These are phyloP conservation scores for Paracamarosporium sp. DNA, from an alignment of 2,329 filamentous ascomycete species.

Conservation along the genomic window DNA sequence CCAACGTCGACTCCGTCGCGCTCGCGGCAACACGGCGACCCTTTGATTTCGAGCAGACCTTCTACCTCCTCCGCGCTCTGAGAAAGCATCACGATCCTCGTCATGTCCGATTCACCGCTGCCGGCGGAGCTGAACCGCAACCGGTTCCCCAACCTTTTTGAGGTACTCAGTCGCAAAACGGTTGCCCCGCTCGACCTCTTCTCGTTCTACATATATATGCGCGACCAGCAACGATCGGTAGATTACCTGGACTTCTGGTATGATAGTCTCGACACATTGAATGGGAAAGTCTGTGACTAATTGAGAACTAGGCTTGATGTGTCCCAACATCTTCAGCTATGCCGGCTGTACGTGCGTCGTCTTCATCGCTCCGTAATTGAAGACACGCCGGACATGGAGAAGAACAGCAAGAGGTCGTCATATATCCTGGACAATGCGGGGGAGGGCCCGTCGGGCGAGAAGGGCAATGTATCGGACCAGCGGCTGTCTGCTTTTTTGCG, in stretches of 20 bases:
- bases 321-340: conserved; percentile 97
- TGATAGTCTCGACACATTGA: conserved; percentile 32
- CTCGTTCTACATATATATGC: conserved; percentile 99
- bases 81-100: conserved; percentile 10
- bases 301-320: conserved; percentile 85
- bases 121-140: conserved; percentile 63
- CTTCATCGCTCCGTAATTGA: conserved; percentile 91
- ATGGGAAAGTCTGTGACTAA: conserved; percentile 31
- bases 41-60: conserved; percentile 24
- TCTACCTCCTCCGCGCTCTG: conserved; percentile 12
- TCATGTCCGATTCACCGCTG: conserved; percentile 32
- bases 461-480: conserved; percentile 79
- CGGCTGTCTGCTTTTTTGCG: conserved; percentile 91
- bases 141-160: conserved; percentile 90
- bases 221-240: conserved; percentile 95
- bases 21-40: background rate
- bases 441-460: conserved; percentile 66
- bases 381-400: conserved; percentile 89
- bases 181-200: conserved; percentile 94
- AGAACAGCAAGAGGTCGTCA: conserved; percentile 84
- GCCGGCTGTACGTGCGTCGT: conserved; percentile 95
- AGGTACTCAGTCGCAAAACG: conserved; percentile 93
- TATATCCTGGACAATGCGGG: conserved; percentile 73
- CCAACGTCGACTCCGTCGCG: background rate
- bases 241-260: conserved; percentile 99